Base-by-base conservation (phyloP, 2,329 filamentous ascomycete genomes). In the Aspergillus ochraceus region DNA sequence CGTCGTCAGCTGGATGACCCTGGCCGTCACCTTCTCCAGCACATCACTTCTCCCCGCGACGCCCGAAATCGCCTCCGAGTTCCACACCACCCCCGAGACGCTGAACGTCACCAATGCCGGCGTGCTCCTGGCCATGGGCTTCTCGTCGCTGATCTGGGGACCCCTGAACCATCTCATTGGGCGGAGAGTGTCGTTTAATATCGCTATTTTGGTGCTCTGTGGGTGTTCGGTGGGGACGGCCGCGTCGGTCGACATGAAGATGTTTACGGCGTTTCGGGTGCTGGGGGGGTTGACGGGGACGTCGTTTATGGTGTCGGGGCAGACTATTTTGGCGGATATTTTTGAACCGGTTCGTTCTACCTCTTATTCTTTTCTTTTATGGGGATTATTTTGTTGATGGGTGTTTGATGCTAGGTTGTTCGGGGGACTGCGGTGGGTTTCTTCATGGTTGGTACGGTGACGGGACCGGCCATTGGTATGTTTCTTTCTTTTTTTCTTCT, bases 391-490 rank as follows among this genome's bases (percentile, higher is more conserved):
- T 20, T 17, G 11, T 49, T 61, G 36, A 55, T n/a, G 49, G 4
- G 53, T 55, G 32, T 20, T 26, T 17, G 22, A 6, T 59, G 9
- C 12, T 55, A 76, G 71, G 66, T 69, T 32, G 75, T 80, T 61
- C 59, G 76, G 47, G 79, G 78, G n/a, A 79, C 75, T 2, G 78
- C 78, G 4, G 73, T 76, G 2, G 79, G 77, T 0, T 79, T 76
- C 61, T 78, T 80, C 56, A 75, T 80, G 70, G 69, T 72, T 36
- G 79, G 79, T 6, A 76, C 73, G 2, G 76, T 80, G 10, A 68
- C 72, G 52, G 79, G 79, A 0, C 77, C 78, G 58, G 77, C 78
- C 12, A 68, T 80, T 57, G 77, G 77, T 79, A 68, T 52, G 58
- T 60, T 19, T 9, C 46, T 32, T 30, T 20, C 19, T 45, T 24